Conservation (phyloP, 83 land plant species). For the Thuja plicata region DNA sequence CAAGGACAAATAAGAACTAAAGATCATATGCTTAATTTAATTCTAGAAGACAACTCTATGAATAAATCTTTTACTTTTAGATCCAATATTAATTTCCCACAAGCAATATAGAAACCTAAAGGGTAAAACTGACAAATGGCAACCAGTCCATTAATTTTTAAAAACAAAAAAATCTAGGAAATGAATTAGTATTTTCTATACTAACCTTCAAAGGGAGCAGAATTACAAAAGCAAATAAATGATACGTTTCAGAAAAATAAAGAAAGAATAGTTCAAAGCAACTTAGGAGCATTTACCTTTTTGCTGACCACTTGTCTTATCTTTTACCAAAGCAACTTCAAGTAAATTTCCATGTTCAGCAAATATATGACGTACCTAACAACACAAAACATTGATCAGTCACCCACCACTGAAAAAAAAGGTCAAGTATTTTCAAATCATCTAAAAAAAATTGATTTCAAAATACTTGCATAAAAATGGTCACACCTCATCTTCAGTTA, state of each 20-base stretch:
- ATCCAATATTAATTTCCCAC: neutral
- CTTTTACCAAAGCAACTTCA: slow-evolving; percentile 13
- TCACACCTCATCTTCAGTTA: slow-evolving; percentile 14
- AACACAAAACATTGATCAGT: neutral
- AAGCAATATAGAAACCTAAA: neutral
- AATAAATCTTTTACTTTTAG: neutral
- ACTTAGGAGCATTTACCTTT: neutral
- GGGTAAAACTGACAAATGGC: neutral
- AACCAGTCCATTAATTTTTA: neutral
- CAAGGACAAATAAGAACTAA: neutral
- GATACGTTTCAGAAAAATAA: neutral
- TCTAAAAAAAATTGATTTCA: too few species aligned
- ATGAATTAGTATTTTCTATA: neutral
- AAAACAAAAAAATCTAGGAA: neutral
- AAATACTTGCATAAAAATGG: neutral
- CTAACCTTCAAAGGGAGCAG: neutral
- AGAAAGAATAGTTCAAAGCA: neutral
- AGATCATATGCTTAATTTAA: neutral
- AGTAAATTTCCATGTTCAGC: slow-evolving; percentile 8
- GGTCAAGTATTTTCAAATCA: neutral
- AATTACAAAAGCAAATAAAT: neutral
- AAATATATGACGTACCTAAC: neutral
- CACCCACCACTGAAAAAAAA: neutral
- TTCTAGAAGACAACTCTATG: neutral
- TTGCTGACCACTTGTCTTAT: slow-evolving; percentile 8